Evolutionary conservation across 2,329 filamentous ascomycete genomes (phyloP).

Genomic region (Lecanosticta acicola): DNA sequence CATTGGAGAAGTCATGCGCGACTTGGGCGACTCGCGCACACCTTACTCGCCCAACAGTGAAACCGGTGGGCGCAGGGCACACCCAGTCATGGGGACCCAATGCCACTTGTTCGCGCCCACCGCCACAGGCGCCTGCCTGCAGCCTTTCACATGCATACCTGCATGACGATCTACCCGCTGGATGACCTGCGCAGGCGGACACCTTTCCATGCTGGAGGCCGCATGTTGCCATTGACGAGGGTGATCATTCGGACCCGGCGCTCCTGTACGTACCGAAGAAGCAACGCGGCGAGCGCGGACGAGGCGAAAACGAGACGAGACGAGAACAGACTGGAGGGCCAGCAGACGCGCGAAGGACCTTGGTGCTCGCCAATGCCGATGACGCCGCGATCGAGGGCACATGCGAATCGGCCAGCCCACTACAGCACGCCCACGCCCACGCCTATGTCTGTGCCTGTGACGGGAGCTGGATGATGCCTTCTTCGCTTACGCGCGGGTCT

Average conservation of each 20-base stretch:
- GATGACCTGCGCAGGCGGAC: background rate
- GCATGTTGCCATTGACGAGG: background rate
- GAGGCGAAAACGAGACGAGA: background rate
- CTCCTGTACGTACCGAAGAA: background rate
- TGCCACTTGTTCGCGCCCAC: background rate
- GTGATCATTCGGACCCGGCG: background rate
- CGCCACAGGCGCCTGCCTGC: background rate
- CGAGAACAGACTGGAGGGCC: too few relatives aligned
- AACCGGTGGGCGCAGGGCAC: background rate
- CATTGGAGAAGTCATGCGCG: background rate
- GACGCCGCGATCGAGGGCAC: background rate
- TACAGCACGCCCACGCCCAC: background rate
- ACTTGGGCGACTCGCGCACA: background rate
- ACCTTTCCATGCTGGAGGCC: too few relatives aligned
- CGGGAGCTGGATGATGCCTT: background rate
- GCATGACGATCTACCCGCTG: background rate
- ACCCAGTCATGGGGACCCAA: background rate
- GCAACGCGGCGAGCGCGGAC: background rate
- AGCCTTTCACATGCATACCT: background rate
- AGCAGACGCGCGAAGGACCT: too few relatives aligned
- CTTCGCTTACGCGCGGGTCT: constrained; percentile 15
- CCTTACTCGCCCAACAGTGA: background rate
- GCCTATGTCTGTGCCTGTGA: too few relatives aligned
- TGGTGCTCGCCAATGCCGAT: background rate
- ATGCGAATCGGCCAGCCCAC: background rate